A percentile compares a stretch with the other conserved stretches of the same genome.
Evolutionary conservation across 2,329 filamentous ascomycete species (phyloP).

Genomic region (Ciborinia camelliae): DNA sequence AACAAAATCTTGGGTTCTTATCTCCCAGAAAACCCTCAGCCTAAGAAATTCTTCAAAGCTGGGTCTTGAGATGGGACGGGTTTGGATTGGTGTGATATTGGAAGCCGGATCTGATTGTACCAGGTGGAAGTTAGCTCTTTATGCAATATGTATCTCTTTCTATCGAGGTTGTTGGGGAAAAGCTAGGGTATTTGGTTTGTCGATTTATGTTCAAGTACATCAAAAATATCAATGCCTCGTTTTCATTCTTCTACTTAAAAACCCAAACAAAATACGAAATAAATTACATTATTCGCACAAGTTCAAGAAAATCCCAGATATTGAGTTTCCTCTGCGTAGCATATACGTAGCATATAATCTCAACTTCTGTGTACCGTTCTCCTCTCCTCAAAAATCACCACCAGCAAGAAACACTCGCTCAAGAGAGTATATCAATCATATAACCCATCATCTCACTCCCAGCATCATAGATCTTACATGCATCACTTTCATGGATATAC

Average conservation of each 20-base stretch:
- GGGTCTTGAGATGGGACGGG: not conserved
- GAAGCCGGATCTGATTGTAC: no score
- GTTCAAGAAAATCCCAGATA: not conserved
- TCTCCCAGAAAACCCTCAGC: not conserved
- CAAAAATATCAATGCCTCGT: not conserved
- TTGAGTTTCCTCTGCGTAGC: not conserved
- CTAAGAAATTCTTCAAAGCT: not conserved
- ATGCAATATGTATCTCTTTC: not conserved
- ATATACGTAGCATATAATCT: no score
- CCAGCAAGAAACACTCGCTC: no score
- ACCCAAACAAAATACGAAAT: not conserved
- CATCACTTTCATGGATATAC: not conserved
- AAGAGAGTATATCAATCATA: no score
- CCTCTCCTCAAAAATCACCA: no score
- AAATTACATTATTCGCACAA: not conserved
- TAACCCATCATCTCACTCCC: not conserved
- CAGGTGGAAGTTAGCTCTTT: not conserved
- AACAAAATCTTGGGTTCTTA: constrained; percentile 1
- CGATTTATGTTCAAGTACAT: not conserved
- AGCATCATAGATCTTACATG: not conserved
- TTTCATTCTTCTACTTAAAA: not conserved
- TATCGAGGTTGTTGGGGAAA: not conserved
- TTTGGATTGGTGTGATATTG: not conserved
- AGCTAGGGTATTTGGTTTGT: not conserved
- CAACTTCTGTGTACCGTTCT: no score